Base-by-base conservation (phyloP, 176 grass and related monocot species). In the Raddia distichophylla region DNA sequence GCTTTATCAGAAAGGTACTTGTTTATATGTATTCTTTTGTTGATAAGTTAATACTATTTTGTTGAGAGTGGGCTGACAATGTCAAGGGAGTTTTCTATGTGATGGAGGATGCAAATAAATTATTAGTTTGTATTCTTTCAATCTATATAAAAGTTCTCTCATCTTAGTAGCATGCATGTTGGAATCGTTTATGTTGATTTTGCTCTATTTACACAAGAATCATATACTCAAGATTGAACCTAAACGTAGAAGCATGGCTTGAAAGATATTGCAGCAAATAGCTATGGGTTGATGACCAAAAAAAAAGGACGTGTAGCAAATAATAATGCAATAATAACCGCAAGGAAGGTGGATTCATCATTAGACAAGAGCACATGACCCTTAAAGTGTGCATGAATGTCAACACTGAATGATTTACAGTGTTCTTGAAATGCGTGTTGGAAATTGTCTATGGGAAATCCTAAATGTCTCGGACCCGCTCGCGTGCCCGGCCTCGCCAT, bases 1-100 rank as follows among this genome's bases (percentile, higher is more conserved):
- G 61, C 17, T 67, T 64, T 71, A 65, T 74, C 77, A 81, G 76
- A 80, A 88, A 78, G 82, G 78, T 91, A 61, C 82, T 73, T 82
- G 65, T 87, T 79, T 66, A 91, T 84, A 81, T 88, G 64, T 56
- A 75, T 87, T 87, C 85, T 89, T 83, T 67, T 86, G 83, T 92
- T 91, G 83, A 86, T 89, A 89, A 89, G 82, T 89, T 92, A 86
- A 86, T 87, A 83, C 64, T 75, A 58, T 55, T 78, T 91, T 69
- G 53, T 61, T 86, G 77, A 52, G 75, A 73, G 64, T 91, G 81
- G 27, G 27, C 63, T 73, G 77, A 78, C 61, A 74, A 15, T 74
- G 61, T 65, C 58, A 82, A 80, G 22, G 55, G 55, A 86, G 48
- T 92, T 91, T 89, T 89, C 83, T 86, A 86, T 83, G 71, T 80